Evolutionary conservation across 371 early-diverging fungal genomes (phyloP), one percentile per base, ranked within the genome.

Genomic region (Syncephalis plumigaleata): DNA sequence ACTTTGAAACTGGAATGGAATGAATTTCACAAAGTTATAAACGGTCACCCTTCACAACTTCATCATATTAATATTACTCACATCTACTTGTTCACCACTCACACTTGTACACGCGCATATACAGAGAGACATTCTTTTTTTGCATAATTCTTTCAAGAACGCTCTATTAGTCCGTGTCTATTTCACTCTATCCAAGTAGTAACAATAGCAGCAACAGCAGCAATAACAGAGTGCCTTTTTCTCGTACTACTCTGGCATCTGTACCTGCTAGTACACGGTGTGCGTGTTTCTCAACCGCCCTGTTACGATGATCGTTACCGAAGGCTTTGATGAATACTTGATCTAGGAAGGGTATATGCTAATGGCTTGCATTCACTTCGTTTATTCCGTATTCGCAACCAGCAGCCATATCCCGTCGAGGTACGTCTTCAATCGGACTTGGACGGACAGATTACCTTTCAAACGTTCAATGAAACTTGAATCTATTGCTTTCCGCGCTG

Each of bases 401-500:
- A 70, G 25, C 74, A 75, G 17, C 57, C 67, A 18, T 58, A 63
- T 11, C 55, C 64, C 17, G 63, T 87, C 24, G 53, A 70, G 17
- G 73, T 89, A 36, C 82, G 84, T 60, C 67, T 89, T 64, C 69
- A 86, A 24, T 81, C 84, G 17, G 87, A 83, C 54, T 64, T 91
- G 36, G 78, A 83, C 9, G 59, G 66, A 16, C 89, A 91, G 59
- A 72, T 91, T 39, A 79, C 83, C 9, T 91, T 88, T 61, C 91
- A 91, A 57, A 69, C 85, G 15, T 64, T 73, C 16, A 91, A 91
- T 60, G 91, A 91, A 91, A 91, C 60, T 58, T 85, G 11, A 72
- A 71, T 56, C 50, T 55, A 47, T 48, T 16, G 48, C 46, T 8
- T 38, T 51, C 2, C 22, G 40, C 22, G 31, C 24, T 25, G 2